Conservation (phyloP, 306 rosid species). For the Cucumis cinereus region DNA sequence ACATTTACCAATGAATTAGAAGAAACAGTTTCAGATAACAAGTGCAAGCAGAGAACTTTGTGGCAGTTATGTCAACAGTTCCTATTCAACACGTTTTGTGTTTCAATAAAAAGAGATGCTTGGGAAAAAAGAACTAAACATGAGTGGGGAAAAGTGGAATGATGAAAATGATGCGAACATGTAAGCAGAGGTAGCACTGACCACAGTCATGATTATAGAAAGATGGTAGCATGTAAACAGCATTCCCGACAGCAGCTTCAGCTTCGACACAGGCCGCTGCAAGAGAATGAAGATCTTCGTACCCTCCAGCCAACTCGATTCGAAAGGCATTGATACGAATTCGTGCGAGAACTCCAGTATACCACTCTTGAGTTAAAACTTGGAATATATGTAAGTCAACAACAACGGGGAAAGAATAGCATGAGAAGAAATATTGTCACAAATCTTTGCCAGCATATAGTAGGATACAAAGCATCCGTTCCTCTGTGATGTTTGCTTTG, state of each 20-base stretch:
- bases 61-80: not conserved
- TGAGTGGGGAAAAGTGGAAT: not conserved
- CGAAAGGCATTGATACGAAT: conserved; percentile 86
- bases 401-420: not conserved
- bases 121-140: not conserved
- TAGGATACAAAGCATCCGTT: conserved; percentile 72
- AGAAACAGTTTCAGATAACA: no score
- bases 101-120: not conserved
- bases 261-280: conserved; percentile 67
- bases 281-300: conserved; percentile 62
- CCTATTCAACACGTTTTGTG: not conserved
- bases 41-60: not conserved
- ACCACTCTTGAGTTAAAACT: conserved; percentile 88
- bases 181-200: conserved; percentile 13
- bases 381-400: conserved; percentile 33
- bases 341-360: conserved; percentile 51
- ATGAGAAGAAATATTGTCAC: not conserved
- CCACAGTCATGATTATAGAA: conserved; percentile 96
- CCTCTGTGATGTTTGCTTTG: conserved; percentile 30
- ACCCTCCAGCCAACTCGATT: conserved; percentile 54
- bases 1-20: not conserved
- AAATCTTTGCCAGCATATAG: conserved; percentile 15
- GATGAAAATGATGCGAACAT: not conserved
- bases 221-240: conserved; percentile 79
- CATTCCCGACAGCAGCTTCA: conserved; percentile 77